Percentiles rank a stretch among this genome's conserved stretches.
phyloP scores from a whole-genome alignment of 495 filamentous ascomycete genomes.

The Xylaria palmicola region DNA sequence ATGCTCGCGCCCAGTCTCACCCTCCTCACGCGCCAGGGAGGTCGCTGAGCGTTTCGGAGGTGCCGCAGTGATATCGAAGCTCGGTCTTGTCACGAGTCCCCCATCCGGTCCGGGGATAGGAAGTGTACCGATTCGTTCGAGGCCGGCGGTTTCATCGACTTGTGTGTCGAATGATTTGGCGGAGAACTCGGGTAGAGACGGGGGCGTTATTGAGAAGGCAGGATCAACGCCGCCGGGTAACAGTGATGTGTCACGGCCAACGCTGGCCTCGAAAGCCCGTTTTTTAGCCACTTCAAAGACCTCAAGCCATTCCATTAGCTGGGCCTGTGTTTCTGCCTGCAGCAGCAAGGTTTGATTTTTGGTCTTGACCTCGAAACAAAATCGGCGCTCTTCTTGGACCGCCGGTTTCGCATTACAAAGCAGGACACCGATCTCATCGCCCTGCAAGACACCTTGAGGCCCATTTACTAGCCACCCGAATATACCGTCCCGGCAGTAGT shows the following conservation, averaged over 20 bases:
- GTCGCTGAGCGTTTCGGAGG: constrained; percentile 49
- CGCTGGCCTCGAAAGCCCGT: constrained; percentile 74
- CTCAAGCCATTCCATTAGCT: constrained; percentile 88
- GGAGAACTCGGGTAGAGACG: constrained; percentile 84
- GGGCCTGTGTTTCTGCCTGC: constrained; percentile 87
- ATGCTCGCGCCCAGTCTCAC: constrained; percentile 69
- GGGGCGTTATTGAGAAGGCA: constrained; percentile 88
- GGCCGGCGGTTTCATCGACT: constrained; percentile 44
- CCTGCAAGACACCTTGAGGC: constrained; percentile 84
- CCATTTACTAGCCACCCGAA: constrained; percentile 96
- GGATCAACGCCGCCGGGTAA: constrained; percentile 66
- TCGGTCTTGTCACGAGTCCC: constrained; percentile 55
- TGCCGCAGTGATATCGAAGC: constrained; percentile 63
- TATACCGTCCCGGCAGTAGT: constrained; percentile 89
- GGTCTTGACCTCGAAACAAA: constrained; percentile 98
- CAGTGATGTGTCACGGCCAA: constrained; percentile 58
- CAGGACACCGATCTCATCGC: constrained; percentile 91
- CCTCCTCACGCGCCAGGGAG: constrained; percentile 52
- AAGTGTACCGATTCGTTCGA: constrained; percentile 51
- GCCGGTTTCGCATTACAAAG: constrained; percentile 90
- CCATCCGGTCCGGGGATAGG: constrained; percentile 65
- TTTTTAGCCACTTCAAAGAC: constrained; percentile 92
- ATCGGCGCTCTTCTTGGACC: constrained; percentile 87
- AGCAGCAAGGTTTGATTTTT: constrained; percentile 87
- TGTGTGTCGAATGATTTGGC: constrained; percentile 71